phyloP scores from a whole-genome alignment of 768 basidiomycete genomes.

The Postia placenta region DNA sequence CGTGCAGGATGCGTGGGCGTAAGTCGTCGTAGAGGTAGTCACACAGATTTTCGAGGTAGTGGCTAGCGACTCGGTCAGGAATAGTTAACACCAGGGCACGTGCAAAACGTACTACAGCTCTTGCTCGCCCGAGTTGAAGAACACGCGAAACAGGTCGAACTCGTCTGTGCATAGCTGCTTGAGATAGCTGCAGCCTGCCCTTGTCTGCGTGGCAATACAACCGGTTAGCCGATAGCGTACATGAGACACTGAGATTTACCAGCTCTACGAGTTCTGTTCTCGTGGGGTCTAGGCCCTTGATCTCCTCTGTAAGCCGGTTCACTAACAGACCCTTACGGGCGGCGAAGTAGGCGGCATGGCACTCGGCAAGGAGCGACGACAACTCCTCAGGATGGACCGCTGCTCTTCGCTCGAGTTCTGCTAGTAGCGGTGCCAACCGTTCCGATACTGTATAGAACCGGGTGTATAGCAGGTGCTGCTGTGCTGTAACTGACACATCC shows the following conservation, averaged over 20 bases:
- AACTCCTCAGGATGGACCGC: constrained; percentile 79
- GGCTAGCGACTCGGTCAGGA: too few species aligned
- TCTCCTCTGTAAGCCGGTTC: constrained; percentile 71
- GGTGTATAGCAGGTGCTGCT: constrained; percentile 83
- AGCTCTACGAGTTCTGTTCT: constrained; percentile 84
- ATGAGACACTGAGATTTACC: constrained; percentile 33
- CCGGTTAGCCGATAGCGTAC: not conserved
- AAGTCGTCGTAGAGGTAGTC: constrained; percentile 95
- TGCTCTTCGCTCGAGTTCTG: constrained; percentile 81
- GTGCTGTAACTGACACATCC: constrained; percentile 76
- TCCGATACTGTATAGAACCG: constrained; percentile 72
- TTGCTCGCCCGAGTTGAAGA: constrained; percentile 84
- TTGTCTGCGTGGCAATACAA: constrained; percentile 48
- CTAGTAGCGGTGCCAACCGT: constrained; percentile 70
- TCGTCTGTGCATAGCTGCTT: constrained; percentile 90
- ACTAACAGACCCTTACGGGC: constrained; percentile 69
- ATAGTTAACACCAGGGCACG: too few species aligned
- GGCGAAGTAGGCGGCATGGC: constrained; percentile 78
- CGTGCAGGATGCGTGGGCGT: constrained; percentile 91
- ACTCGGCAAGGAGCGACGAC: constrained; percentile 74
- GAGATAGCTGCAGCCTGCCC: constrained; percentile 87
- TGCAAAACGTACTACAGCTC: constrained; percentile 51
- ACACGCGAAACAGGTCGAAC: constrained; percentile 76
- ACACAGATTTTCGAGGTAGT: constrained; percentile 86
- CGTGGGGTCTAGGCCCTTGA: constrained; percentile 73